Evolutionary conservation across 352 stramenopile species (phyloP), one percentile per base, ranked within the genome.

Genomic region (Aphanomyces stellatus): DNA sequence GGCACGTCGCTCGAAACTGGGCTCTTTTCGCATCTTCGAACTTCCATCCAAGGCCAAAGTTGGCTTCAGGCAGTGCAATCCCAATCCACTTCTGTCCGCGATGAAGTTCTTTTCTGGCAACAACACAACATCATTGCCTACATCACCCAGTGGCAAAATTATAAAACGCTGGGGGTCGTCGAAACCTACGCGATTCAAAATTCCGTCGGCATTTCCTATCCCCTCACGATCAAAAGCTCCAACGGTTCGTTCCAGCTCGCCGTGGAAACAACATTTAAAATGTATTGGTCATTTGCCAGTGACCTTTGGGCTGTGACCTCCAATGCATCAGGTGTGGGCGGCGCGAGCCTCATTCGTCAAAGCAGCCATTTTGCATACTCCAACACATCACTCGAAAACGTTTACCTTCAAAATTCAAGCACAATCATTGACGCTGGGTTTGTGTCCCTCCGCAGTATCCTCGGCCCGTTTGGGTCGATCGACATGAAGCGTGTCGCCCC

Each of bases 121-220:
- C 0, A 51, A n/a, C 22, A 28, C 22, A 46, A 46, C 55, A 8
- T 64, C 13, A 25, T 5, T 28, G 17, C 7, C 10, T 64, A 64
- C 34, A n/a, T 5, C 11, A 64, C 55, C 2, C 55, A 64, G 41
- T 64, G 55, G 55, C 55, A 64, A 51, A 64, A 64, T 24, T 64
- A 64, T 35, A 64, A 64, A 35, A 48, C 17, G 3, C 24, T 64
- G 8, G 55, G 55, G 25, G 55, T 64, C 2, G 8, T 64, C 11
- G 55, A 64, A 22, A 37, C 55, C 15, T 64, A 51, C 51, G 30
- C 55, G 25, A 64, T 64, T 35, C 33, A 19, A 51, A 51, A 43
- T 24, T 30, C 55, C 0, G 22, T 64, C 19, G 35, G 35, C 19
- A 19, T 7, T 31, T 4, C 11, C 2, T 64, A 64, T 35, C 33